Percentiles rank a stretch among this genome's conserved stretches.
phyloP scores from a whole-genome alignment of 192 early-diverging fungal genomes.

The Phlyctochytrium planicorne region DNA sequence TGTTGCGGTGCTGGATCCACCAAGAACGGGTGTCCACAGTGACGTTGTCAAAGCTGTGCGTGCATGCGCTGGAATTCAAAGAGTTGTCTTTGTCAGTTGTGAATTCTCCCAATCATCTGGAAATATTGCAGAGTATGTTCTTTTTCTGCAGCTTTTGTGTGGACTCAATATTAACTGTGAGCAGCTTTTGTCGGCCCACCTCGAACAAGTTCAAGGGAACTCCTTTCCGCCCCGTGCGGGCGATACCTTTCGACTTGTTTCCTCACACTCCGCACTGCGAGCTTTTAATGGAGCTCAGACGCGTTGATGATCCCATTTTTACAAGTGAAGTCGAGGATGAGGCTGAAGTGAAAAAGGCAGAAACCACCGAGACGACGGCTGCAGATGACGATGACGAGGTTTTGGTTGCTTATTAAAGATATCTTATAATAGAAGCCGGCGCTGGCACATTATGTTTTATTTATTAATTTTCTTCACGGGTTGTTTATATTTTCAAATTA shows the following conservation, averaged over 20 bases:
- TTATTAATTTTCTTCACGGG: too few species aligned
- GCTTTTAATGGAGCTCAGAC: constrained; percentile 61
- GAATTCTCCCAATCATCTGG: constrained; percentile 53
- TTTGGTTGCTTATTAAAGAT: too few species aligned
- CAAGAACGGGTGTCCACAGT: constrained; percentile 58
- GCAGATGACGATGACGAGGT: too few species aligned
- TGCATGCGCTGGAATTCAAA: constrained; percentile 47
- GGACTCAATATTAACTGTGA: constrained; percentile 13
- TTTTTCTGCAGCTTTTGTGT: not conserved
- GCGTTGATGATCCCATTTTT: constrained; percentile 1
- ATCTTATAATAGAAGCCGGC: too few species aligned
- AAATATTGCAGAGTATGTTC: constrained; percentile 66
- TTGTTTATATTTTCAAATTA: too few species aligned
- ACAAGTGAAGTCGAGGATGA: not conserved
- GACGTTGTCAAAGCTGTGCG: constrained; percentile 67
- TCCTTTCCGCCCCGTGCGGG: constrained; percentile 62
- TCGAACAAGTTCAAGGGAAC: constrained; percentile 58
- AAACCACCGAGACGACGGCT: not conserved
- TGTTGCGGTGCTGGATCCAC: constrained; percentile 76
- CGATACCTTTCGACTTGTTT: constrained; percentile 71
- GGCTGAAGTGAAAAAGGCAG: not conserved
- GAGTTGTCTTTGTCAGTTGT: constrained; percentile 71
- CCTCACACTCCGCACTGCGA: constrained; percentile 72
- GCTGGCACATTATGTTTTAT: too few species aligned
- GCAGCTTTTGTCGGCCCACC: constrained; percentile 65